Evolutionary conservation across 164 flowering plant genomes (phyloP), one percentile per base, ranked within the genome.

Genomic region (Vitis riparia): DNA sequence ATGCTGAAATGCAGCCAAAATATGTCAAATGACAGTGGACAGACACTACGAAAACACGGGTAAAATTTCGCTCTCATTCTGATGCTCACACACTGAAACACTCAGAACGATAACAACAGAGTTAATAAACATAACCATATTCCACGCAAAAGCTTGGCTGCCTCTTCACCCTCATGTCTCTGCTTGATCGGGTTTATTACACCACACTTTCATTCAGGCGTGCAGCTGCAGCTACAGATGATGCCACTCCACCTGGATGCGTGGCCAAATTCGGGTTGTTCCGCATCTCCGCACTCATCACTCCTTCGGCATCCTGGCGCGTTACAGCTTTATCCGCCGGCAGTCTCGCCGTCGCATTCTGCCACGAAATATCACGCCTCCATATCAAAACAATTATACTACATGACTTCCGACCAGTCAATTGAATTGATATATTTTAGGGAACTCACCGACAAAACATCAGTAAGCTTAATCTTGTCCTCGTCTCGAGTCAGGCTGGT

Each of bases 301-400:
- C 88, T 10, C 86, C 85, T 50, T 80, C 85, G 10, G 86, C 88
- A 49, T 86, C 89, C 49, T 79, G 80, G 48, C 75, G n/a, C 6
- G 85, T 81, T 74, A 66, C 87, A 23, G 59, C 83, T 71, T 83
- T 86, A 65, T 85, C 87, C 3, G 73, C 79, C 2, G 85, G 75
- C 67, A 90, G 62, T 70, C 76, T 88, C 17, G 17, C 29, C 1
- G 77, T 72, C 13, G 94, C 91, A 57, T 70, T 87, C 89, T 86
- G 64, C 67, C 48, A 11, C 30, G 61, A 32, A 37, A 9, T 4
- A 15, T 10, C 12, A 9, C 9, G n/a, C 7, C 3, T 15, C 12
- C 5, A 4, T 53, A 15, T 13, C 8, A 9, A 61, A 49, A 14
- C 47, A 44, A 59, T 15, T 12, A 6, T 13, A n/a, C 3, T 19